phyloP scores from a whole-genome alignment of 306 rosid species.

The Rosa multiflora region DNA sequence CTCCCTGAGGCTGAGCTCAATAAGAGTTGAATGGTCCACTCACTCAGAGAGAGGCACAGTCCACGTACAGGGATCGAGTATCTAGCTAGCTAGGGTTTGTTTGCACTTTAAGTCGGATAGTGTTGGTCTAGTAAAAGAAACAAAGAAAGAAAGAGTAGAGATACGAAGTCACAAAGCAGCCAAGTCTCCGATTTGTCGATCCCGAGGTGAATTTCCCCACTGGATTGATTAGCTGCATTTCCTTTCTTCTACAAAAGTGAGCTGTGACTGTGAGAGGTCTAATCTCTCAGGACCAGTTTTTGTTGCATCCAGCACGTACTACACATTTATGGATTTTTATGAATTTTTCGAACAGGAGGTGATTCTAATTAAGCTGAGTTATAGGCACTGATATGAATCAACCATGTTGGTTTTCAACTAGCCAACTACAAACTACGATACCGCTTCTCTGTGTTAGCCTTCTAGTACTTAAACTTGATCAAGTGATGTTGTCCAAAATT shows the following conservation, averaged over 20 bases:
- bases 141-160: neutral
- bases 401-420: neutral
- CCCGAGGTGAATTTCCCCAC: slow-evolving; percentile 38
- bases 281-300: neutral
- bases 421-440: too few relatives aligned
- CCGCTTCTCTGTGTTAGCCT: too few relatives aligned
- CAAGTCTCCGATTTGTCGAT: slow-evolving; percentile 22
- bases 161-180: slow-evolving; percentile 20
- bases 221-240: neutral
- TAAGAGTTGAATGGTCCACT: neutral
- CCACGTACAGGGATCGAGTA: neutral
- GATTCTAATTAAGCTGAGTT: neutral
- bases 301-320: neutral
- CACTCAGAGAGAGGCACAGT: neutral
- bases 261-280: slow-evolving; percentile 3
- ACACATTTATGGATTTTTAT: neutral
- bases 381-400: too few relatives aligned
- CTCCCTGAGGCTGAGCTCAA: slow-evolving; percentile 1
- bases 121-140: neutral
- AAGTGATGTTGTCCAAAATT: too few relatives aligned
- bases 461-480: too few relatives aligned
- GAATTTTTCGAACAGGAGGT: neutral
- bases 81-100: neutral
- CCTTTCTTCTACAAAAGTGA: slow-evolving; percentile 10
- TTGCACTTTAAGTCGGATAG: neutral